phyloP scores from a whole-genome alignment of 352 stramenopile genomes.

The Pythium rishiriense region DNA sequence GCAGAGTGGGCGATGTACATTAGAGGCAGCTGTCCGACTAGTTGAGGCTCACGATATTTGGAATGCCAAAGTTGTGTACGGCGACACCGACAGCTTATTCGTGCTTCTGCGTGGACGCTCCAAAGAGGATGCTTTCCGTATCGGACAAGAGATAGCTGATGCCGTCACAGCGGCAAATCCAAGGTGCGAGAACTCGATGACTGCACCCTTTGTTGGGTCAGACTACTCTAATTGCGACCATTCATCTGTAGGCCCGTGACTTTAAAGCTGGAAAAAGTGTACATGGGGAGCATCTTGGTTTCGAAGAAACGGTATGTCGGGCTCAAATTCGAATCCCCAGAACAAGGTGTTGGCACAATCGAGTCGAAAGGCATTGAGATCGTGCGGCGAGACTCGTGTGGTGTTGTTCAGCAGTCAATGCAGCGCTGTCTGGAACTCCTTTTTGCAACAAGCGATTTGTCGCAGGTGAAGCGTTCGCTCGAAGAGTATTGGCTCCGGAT shows the following conservation, averaged over 20 bases:
- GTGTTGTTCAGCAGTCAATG: conserved; percentile 81
- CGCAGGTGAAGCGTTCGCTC: conserved; percentile 60
- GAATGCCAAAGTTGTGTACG: conserved; percentile 94
- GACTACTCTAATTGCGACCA: no score
- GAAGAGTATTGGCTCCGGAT: conserved; percentile 69
- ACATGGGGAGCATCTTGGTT: conserved; percentile 90
- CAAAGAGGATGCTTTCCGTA: conserved; percentile 93
- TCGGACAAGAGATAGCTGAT: conserved; percentile 90
- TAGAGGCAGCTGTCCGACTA: conserved; percentile 93
- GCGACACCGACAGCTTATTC: conserved; percentile 99
- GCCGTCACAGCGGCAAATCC: conserved; percentile 86
- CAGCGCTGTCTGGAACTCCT: conserved; percentile 57
- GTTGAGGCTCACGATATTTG: conserved; percentile 85
- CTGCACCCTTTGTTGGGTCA: not conserved
- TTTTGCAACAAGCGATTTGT: conserved; percentile 74
- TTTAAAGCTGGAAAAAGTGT: conserved; percentile 91
- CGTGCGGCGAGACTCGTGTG: conserved; percentile 92
- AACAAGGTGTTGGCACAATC: conserved; percentile 52
- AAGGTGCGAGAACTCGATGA: conserved; percentile 38
- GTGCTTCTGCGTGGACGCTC: conserved; percentile 94
- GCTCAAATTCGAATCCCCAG: conserved; percentile 75
- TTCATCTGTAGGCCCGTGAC: conserved; percentile 56
- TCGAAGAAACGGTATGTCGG: conserved; percentile 96
- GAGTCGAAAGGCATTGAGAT: conserved; percentile 94
- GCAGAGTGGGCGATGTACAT: conserved; percentile 84